Percentiles rank a stretch among this genome's conserved stretches.
Evolutionary conservation across 2,329 filamentous ascomycete species (phyloP).

Genomic region (Ophiostoma tasmaniense): DNA sequence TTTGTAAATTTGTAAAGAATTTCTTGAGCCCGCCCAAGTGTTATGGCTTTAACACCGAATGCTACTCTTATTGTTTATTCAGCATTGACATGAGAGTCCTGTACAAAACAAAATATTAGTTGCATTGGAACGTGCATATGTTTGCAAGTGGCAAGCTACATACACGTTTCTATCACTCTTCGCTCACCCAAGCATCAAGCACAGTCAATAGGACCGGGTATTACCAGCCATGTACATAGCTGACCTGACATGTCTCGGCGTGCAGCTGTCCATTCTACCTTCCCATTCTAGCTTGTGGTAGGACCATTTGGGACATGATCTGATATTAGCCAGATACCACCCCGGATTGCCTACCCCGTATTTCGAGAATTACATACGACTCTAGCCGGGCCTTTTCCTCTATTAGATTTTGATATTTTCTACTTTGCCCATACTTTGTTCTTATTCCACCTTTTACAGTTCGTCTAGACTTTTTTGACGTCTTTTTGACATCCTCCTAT

Average conservation of each 20-base stretch:
- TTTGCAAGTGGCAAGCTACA: no score
- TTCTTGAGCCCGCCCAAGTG: no score
- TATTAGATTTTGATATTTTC: neutral
- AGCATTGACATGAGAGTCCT: no score
- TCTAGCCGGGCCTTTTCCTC: neutral
- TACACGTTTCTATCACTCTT: no score
- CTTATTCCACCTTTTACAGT: neutral
- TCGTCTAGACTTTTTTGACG: neutral
- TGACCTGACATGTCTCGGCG: neutral
- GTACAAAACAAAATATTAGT: no score
- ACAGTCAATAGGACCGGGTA: neutral
- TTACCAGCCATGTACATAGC: neutral
- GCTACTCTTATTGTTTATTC: no score
- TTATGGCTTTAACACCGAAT: no score
- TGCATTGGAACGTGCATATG: no score
- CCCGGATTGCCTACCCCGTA: slow-evolving; percentile 5
- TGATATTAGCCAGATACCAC: neutral
- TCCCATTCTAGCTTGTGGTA: neutral
- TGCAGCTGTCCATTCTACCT: neutral
- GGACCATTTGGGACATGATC: neutral
- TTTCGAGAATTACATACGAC: neutral
- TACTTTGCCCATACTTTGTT: neutral
- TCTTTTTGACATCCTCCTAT: neutral
- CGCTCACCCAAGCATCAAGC: no score
- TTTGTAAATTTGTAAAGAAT: no score